Evolutionary conservation across 1,284 basidiomycete genomes (phyloP).

Genomic region (Schizophyllum amplum): DNA sequence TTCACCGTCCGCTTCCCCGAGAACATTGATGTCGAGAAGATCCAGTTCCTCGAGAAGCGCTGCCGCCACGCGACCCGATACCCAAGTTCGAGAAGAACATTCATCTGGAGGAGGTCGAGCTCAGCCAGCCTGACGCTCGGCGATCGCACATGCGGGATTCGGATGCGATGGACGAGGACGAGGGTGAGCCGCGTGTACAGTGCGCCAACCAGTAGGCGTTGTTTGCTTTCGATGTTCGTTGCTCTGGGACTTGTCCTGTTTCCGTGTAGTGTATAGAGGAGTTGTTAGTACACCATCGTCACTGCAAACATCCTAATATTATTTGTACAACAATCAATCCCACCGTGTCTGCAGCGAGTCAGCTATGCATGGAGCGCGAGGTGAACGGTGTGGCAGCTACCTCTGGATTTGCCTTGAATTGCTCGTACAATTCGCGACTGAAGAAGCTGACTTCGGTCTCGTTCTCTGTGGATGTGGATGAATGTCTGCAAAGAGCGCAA

Average conservation of each 20-base stretch:
- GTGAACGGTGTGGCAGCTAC: slow-evolving; percentile 31
- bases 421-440: slow-evolving; percentile 66
- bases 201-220: slow-evolving; percentile 66
- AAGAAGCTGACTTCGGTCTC: slow-evolving; percentile 93
- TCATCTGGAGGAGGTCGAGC: slow-evolving; percentile 78
- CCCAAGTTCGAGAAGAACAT: slow-evolving; percentile 65
- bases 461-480: slow-evolving; percentile 56
- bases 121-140: slow-evolving; percentile 79
- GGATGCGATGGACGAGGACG: slow-evolving; percentile 86
- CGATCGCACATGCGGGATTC: slow-evolving; percentile 44
- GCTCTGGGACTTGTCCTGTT: slow-evolving; percentile 3
- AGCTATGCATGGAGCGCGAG: slow-evolving; percentile 11
- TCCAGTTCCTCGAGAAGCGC: slow-evolving; percentile 80
- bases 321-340: slow-evolving; percentile 28
- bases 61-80: slow-evolving; percentile 73
- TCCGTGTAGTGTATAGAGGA: slow-evolving; percentile 15
- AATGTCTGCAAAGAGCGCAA: neutral
- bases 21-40: slow-evolving; percentile 58
- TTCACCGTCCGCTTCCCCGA: slow-evolving; percentile 90
- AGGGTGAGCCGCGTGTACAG: slow-evolving; percentile 72
- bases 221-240: neutral
- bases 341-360: slow-evolving; percentile 35
- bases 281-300: slow-evolving; percentile 8
- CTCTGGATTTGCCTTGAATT: slow-evolving; percentile 77
- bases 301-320: slow-evolving; percentile 5